Percentiles rank a stretch among this genome's conserved stretches.
Conservation (phyloP, 345 rosid genomes). For the Brassica juncea region DNA sequence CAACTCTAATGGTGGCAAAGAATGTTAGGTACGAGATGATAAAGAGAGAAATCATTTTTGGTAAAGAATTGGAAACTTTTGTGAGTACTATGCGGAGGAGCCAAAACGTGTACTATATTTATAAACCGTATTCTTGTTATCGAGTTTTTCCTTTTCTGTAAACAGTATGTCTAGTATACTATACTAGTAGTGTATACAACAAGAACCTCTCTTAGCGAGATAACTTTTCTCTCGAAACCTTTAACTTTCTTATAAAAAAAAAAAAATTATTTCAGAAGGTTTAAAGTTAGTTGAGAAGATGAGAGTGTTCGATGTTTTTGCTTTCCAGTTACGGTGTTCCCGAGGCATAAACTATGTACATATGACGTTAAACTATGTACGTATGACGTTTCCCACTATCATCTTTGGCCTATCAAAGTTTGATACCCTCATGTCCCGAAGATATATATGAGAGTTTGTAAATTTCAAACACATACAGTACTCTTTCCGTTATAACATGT, state of each 20-base stretch:
- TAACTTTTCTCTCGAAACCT: too few relatives aligned
- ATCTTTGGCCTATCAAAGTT: constrained; percentile 11
- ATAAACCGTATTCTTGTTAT: not conserved
- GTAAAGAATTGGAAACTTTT: not conserved
- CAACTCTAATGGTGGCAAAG: not conserved
- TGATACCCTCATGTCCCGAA: constrained; percentile 8
- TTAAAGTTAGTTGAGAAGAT: too few relatives aligned
- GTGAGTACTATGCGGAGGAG: constrained; percentile 89
- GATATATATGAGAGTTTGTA: constrained; percentile 7
- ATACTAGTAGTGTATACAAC: not conserved
- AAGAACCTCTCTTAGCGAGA: too few relatives aligned
- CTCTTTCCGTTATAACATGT: constrained; percentile 15
- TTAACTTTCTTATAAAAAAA: too few relatives aligned
- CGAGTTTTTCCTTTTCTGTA: not conserved
- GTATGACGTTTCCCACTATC: not conserved
- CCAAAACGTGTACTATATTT: constrained; percentile 58
- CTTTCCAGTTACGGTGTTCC: too few relatives aligned
- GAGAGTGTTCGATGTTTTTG: too few relatives aligned
- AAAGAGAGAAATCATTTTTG: not conserved
- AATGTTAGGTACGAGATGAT: constrained; percentile 14
- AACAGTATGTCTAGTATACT: not conserved
- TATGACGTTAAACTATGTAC: too few relatives aligned
- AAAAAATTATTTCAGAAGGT: too few relatives aligned
- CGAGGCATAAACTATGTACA: too few relatives aligned
- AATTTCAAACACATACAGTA: not conserved